Base-by-base conservation (phyloP, 2,329 filamentous ascomycete genomes). In the Pseudogymnoascus sp. region DNA sequence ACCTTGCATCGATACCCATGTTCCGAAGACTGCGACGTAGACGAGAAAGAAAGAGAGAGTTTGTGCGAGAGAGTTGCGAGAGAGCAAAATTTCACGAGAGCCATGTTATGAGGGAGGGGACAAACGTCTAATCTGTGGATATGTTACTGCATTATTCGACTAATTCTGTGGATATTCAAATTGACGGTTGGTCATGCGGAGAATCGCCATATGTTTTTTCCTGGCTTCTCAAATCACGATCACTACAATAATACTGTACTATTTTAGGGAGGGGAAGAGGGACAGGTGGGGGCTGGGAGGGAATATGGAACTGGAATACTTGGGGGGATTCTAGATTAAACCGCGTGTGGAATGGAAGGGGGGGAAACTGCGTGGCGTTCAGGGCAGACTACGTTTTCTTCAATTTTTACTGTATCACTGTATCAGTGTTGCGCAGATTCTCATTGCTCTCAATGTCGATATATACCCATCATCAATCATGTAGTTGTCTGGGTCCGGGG, bases 201-300 rank as follows among this genome's bases (percentile, higher is more conserved):
- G 42, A 46, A 46, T 38, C 5, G 42, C 42, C 42, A 46, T 14
- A 46, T 8, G 42, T 46, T 25, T 46, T 46, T 25, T 46, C 8
- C n/a, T 38, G 42, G 42, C 42, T 46, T 46, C 42, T 46, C 21
- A 25, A 59, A 59, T 59, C 53, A 59, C 53, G 53, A 59, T 59
- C 53, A 37, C 53, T 59, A 59, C 53, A 59, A 59, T 37, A 34
- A 59, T 59, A 59, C 53, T 59, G 53, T 59, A 59, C 53, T 59
- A 59, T 59, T 46, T 46, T 46, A 46, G 42, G 42, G 21, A 3
- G 42, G 11, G 12, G 42, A 11, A 3, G 42, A 23, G 21, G 18
- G 42, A 21, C 18, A 18, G 18, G 7, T 14, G 37, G n/a, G n/a
- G 37, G 37, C 3, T 16, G n/a, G 38, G 16, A 18, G 38, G 40